Base-by-base conservation (phyloP, 2,329 filamentous ascomycete species). In the Paraconiothyrium sp. region DNA sequence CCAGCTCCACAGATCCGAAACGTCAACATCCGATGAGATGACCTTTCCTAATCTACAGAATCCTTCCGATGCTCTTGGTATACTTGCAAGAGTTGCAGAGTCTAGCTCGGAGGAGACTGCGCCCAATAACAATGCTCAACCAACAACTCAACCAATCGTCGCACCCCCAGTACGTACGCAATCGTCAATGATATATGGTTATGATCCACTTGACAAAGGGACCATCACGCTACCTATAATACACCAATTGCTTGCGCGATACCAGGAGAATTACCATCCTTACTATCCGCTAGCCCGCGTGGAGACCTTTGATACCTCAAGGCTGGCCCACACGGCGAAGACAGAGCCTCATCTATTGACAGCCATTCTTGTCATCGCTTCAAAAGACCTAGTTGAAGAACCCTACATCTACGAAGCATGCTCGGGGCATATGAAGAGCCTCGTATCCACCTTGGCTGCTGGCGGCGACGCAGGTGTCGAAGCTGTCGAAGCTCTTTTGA, bases 261-360 rank as follows among this genome's bases (percentile, higher is more conserved):
- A 90, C 67, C 86, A 86, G 58, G 81, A 88, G 60, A 84, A 88
- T 63, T 92, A 90, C 66, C 89, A 92, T 69, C 87, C 88, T 0
- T 92, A 89, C 78, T 90, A 91, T 59, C 90, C 90, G 0, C 79
- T 92, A 30, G 89, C 90, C 0, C 87, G 89, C 10, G 81, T 83
- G 41, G 84, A 85, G 64, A 86, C 88, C 47, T 86, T 90, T 65
- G 82, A 87, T 63, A 80, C 83, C 43, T 74, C 79, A 14, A 79
- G 84, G 59, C 76, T 91, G 10, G 80, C 85, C 30, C 79, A 83
- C 20, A 86, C 88, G 63, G 86, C 88, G 5, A 81, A 83, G 2
- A 84, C 85, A 32, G 89, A 92, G 70, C 88, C 85, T 34, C 87
- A 92, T 70, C 81, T 92, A 0, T 82, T 92, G 16, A 92, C 90